phyloP scores from a whole-genome alignment of 768 basidiomycete genomes.

The Phaffia australis region DNA sequence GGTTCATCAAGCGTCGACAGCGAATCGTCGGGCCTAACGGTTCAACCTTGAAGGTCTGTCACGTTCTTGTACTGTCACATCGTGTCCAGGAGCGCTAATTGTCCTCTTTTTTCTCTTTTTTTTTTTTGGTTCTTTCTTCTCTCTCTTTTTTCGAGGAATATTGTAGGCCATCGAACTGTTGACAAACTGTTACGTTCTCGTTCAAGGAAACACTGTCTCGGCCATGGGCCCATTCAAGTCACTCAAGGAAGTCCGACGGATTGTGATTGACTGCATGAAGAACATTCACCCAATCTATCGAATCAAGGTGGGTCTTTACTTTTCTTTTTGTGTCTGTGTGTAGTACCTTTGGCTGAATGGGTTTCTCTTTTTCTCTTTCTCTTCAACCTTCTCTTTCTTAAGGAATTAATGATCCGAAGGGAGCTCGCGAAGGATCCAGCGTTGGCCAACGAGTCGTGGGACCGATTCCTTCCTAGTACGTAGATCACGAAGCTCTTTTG shows the following conservation, averaged over 20 bases:
- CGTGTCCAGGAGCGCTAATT: neutral
- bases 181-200: slow-evolving; percentile 91
- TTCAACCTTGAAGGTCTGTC: slow-evolving; percentile 77
- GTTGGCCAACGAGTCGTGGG: slow-evolving; percentile 87
- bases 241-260: slow-evolving; percentile 88
- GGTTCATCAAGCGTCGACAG: slow-evolving; percentile 91
- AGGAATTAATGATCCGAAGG: slow-evolving; percentile 97
- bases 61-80: neutral
- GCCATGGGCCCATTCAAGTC: slow-evolving; percentile 95
- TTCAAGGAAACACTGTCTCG: slow-evolving; percentile 95
- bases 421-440: slow-evolving; percentile 98
- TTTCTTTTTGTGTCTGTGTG: neutral
- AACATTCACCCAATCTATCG: slow-evolving; percentile 98
- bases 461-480: slow-evolving; percentile 75
- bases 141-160: slow-evolving; percentile 13
- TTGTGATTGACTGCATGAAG: slow-evolving; percentile 98
- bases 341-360: neutral
- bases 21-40: slow-evolving; percentile 96
- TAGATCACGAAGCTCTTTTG: neutral
- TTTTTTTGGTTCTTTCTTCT: neutral
- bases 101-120: neutral
- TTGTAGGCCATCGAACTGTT: slow-evolving; percentile 88
- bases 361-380: neutral
- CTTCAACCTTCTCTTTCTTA: neutral
- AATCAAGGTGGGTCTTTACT: slow-evolving; percentile 59